Base-by-base conservation (phyloP, 768 basidiomycete species). In the Termitomyces sp. region DNA sequence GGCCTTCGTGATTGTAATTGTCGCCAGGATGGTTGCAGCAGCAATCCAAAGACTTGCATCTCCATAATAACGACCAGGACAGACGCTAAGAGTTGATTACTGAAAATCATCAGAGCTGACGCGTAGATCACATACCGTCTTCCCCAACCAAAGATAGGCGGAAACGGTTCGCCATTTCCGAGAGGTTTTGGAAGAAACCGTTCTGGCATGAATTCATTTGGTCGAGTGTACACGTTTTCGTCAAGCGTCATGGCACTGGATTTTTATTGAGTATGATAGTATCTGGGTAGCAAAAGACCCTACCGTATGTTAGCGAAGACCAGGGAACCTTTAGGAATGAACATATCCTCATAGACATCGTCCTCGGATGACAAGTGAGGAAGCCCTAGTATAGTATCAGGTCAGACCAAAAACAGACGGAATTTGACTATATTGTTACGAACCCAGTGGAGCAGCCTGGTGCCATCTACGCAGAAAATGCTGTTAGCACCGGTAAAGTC, bases 101-200 rank as follows among this genome's bases (percentile, higher is more conserved):
- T 13, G 44, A 4, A 11, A n/a, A 15, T 54, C 33, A 20, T 16
- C 8, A 24, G 41, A 24, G 20, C 22, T 49, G 30, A 27, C n/a
- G 33, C 11, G 16, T 2, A n/a, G 22, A 27, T 12, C 41, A 37
- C 60, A 2, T 54, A 73, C 69, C 72, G 64, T 41, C 74, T 61
- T 12, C 76, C 75, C 54, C 72, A 77, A 3, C 75, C 76, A 58
- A 73, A 78, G 1, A 68, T 68, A 31, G 63, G 59, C 34, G 62
- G 58, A 20, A 41, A 47, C 1, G 64, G 67, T 50, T 70, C 68
- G 5, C 61, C 63, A 18, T 46, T 51, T 2, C 66, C 67, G 5
- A 39, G 56, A 22, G 64, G 61, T 49, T 62, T 65, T 2, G 68
- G 64, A 6, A 74, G 51, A 64, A 69, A 75, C 7, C 74, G 67